Base-by-base conservation (phyloP, 148 eudicot species). In the Vaccinium corymbosum region DNA sequence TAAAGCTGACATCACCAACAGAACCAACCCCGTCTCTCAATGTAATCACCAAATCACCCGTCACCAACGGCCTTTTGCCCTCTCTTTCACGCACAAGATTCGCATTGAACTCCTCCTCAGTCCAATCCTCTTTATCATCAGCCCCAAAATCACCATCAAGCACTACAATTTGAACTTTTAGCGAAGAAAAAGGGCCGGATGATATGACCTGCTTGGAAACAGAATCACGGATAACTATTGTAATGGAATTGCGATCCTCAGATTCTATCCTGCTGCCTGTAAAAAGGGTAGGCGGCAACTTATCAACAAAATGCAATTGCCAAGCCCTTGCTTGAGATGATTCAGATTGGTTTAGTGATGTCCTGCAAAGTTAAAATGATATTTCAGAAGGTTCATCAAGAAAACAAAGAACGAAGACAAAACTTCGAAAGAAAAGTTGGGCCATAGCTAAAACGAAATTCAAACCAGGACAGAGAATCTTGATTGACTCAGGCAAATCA, bases 21-120 rank as follows among this genome's bases (percentile, higher is more conserved):
- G 61, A 88, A 48, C 92, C 97, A 56, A 93, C 94, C 79, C 99
- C 99, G 53, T 90, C 82, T 70, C 78, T 86, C 82, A 94, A 84
- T 6, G 82, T 46, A 35, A 91, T 42, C 1, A 61, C 35, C 72
- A 83, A 78, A 0, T 90, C 92, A 9, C 99, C 97, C 19, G 91
- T 86, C 82, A 95, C 82, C 80, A 96, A 81, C 4, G 98, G 98
- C 50, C 97, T 90, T 91, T 88, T 94, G 49, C 98, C 99, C 50
- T 92, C 94, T 87, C 99, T 90, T 83, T 86, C 90, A 79, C 86
- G 89, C 57, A 93, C 87, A 77, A 85, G 79, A 32, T 87, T 85
- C 6, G 66, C 83, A 42, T 82, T 86, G 79, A 91, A 91, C 59
- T 94, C 94, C 48, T 51, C 49, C 80, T 85, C 89, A 57, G 80